A percentile compares a stretch with the other conserved stretches of the same genome.
Evolutionary conservation across 2,329 filamentous ascomycete species (phyloP).

Genomic region (Fusarium sp.): DNA sequence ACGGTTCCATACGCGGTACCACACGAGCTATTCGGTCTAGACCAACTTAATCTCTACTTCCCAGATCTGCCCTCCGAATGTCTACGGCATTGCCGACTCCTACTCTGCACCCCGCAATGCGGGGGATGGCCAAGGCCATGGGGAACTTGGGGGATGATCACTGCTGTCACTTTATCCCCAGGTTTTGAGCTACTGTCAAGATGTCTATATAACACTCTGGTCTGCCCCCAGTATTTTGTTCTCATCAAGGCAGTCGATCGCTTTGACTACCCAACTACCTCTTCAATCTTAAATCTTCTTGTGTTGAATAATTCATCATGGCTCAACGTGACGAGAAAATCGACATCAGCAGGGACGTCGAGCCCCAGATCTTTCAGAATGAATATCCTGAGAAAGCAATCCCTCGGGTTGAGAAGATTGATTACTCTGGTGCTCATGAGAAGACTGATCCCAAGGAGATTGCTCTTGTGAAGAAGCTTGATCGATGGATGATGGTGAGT

Average conservation of each 20-base stretch:
- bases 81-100: not conserved
- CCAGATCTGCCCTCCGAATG: conserved; percentile 13
- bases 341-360: conserved; percentile 19
- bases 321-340: conserved; percentile 23
- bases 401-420: conserved; percentile 34
- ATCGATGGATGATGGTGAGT: conserved; percentile 44
- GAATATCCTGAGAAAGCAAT: conserved; percentile 34
- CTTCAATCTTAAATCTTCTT: not conserved
- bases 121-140: conserved; percentile 15
- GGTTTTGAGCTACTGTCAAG: not conserved
- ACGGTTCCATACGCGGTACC: not conserved
- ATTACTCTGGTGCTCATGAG: conserved; percentile 45
- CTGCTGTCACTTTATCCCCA: not conserved
- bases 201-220: conserved; percentile 25
- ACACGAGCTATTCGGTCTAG: conserved; percentile 13
- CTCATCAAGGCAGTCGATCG: conserved; percentile 30
- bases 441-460: conserved; percentile 45
- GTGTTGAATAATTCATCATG: conserved; percentile 6
- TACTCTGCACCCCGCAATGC: conserved; percentile 32
- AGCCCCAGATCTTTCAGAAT: conserved; percentile 38
- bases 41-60: conserved; percentile 33
- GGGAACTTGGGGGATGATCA: not conserved
- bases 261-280: conserved; percentile 23
- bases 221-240: not conserved
- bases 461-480: conserved; percentile 43